Evolutionary conservation across 345 rosid genomes (phyloP), one percentile per base, ranked within the genome.

Genomic region (Odontarrhena argentea): DNA sequence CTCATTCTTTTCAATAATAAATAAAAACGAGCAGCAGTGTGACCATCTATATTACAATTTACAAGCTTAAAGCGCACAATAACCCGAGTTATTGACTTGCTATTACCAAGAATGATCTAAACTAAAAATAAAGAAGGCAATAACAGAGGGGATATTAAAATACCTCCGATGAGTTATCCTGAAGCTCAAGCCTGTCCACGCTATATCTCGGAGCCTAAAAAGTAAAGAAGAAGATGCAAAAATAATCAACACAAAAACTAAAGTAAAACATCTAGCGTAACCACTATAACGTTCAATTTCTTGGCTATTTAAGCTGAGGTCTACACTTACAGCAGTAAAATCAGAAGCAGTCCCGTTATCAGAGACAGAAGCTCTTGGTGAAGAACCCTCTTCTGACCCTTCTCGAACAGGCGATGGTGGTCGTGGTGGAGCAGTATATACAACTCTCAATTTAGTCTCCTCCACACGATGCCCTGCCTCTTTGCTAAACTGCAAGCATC

Each of bases 301-400:
- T 15, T 30, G 3, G 46, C 30, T 34, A 42, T 3, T 10, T 9
- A 15, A 60, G 13, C 58, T 45, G 47, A 55, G 63, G 56, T 18
- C 2, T 50, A 10, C 5, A 83, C 89, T 82, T 63, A 88, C 98
- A 59, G 79, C 67, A 47, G 87, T 11, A 51, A 65, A 78, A 41
- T 89, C 98, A 35, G 88, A 60, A 68, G 56, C 70, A 55, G 56
- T 74, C 40, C 90, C 85, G 55, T 79, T 81, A 51, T 86, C 96
- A 0, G 91, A 87, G 8, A 87, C 69, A 8, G 95, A 86, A 45
- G 82, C 84, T 53, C 84, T 81, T 2, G 96, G 98, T 2, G 94
- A 80, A 67, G 87, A 83, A 15, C 91, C 96, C 67, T 92, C 96
- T 79, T 89, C 96, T 0, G 95, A 86, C 6, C 79, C 98, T 81